A percentile compares a stretch with the other conserved stretches of the same genome.
Evolutionary conservation across 176 grass and related monocot genomes (phyloP).

Genomic region (Poa annua): DNA sequence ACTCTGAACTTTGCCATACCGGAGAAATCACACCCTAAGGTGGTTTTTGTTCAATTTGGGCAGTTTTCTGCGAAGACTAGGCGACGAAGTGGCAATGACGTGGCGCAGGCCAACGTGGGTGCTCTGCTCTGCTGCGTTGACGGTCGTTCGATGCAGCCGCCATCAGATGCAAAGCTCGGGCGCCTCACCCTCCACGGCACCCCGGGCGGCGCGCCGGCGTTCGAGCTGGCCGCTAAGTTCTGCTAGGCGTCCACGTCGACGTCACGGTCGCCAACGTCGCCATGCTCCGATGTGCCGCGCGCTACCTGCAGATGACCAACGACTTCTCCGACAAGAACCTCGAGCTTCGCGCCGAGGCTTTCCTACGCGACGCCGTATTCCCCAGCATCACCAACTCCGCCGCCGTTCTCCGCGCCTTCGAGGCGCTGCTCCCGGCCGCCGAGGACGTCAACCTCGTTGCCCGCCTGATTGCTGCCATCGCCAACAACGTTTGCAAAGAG

Average conservation of each 20-base stretch:
- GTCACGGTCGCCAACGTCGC: conserved; percentile 71
- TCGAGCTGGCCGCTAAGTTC: conserved; percentile 89
- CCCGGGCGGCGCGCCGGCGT: conserved; percentile 68
- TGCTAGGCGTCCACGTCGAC: conserved; percentile 88
- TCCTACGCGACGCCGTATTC: conserved; percentile 72
- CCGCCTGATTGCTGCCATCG: conserved; percentile 58
- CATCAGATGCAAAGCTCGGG: conserved; percentile 70
- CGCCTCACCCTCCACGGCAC: conserved; percentile 66
- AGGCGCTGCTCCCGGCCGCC: conserved; percentile 67
- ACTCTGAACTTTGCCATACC: no score
- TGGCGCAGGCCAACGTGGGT: no score
- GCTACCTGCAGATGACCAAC: conserved; percentile 92
- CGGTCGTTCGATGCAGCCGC: no score
- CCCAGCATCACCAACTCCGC: conserved; percentile 67
- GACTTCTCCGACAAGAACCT: conserved; percentile 80
- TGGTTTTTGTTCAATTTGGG: no score
- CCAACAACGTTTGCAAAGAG: conserved; percentile 87
- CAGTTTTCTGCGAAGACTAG: no score
- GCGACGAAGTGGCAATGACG: no score
- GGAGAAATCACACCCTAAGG: no score
- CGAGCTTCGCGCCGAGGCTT: conserved; percentile 62
- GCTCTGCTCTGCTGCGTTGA: no score
- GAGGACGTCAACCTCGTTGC: conserved; percentile 72
- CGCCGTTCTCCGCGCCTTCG: conserved; percentile 75
- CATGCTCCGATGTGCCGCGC: conserved; percentile 73